Evolutionary conservation across 2,329 filamentous ascomycete species (phyloP).

Genomic region (Pseudogymnoascus sp.): DNA sequence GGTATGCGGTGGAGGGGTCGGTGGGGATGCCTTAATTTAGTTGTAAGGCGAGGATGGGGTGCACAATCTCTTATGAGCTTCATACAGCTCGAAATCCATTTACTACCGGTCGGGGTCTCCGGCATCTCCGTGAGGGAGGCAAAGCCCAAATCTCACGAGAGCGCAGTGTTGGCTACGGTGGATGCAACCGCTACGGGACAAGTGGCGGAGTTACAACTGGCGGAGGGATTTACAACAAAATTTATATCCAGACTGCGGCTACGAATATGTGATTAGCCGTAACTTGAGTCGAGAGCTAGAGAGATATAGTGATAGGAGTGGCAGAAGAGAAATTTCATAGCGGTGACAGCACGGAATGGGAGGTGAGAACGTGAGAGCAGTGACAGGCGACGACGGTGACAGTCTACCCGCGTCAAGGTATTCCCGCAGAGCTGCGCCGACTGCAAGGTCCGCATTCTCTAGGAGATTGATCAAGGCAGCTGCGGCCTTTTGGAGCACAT

Average conservation of each 20-base stretch:
- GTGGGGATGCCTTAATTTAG: slow-evolving; percentile 14
- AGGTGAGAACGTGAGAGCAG: neutral
- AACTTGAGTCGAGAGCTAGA: no score
- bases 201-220: no score
- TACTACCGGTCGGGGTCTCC: neutral
- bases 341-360: neutral
- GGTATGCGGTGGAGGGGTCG: slow-evolving; percentile 23
- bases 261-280: no score
- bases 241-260: no score
- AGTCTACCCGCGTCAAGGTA: no score
- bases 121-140: neutral
- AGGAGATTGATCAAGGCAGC: no score
- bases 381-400: neutral
- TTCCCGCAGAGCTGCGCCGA: no score
- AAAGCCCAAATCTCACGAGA: neutral
- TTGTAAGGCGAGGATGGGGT: neutral
- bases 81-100: neutral
- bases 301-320: neutral
- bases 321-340: neutral
- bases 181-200: neutral
- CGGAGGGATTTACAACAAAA: no score
- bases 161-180: no score
- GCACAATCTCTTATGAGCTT: neutral
- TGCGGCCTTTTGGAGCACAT: no score
- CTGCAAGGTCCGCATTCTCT: no score